Conservation (phyloP, 164 flowering plant genomes). For the Kingdonia uniflora region DNA sequence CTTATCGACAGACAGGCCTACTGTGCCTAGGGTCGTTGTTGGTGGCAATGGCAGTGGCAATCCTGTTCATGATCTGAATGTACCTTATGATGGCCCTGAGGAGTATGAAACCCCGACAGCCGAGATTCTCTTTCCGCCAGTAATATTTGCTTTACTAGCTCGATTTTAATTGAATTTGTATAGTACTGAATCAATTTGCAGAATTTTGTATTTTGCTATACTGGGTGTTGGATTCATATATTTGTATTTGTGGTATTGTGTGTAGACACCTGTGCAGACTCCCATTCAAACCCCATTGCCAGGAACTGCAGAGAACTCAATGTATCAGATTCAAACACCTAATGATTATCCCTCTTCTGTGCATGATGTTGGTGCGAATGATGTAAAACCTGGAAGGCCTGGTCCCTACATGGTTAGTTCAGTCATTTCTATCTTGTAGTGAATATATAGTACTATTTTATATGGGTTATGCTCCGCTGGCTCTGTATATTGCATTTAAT, state of each 20-base stretch:
- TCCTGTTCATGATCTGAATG: conserved; percentile 91
- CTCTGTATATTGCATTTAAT: background rate
- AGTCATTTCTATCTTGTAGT: background rate
- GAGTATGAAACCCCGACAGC: conserved; percentile 99
- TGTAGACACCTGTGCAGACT: conserved; percentile 80
- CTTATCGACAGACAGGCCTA: conserved; percentile 51
- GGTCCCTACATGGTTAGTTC: conserved; percentile 65
- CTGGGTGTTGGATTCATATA: background rate
- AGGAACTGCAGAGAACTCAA: conserved; percentile 45
- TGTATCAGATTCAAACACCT: conserved; percentile 64
- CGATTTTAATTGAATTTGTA: background rate
- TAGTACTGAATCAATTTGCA: too few relatives aligned
- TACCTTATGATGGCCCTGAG: conserved; percentile 85
- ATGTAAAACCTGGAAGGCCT: conserved; percentile 61
- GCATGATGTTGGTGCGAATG: conserved; percentile 36
- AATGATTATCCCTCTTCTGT: conserved; percentile 40
- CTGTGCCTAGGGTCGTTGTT: conserved; percentile 23
- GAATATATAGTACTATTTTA: background rate
- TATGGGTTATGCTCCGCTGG: background rate
- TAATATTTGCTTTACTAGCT: conserved; percentile 13
- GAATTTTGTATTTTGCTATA: too few relatives aligned
- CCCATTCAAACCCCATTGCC: conserved; percentile 57
- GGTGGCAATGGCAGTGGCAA: conserved; percentile 13
- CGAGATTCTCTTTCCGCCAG: conserved; percentile 92
- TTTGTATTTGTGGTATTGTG: background rate